Percentiles rank a stretch among this genome's conserved stretches.
Conservation (phyloP, 805 yeast genomes). For the Myxozyma vanderwaltii region DNA sequence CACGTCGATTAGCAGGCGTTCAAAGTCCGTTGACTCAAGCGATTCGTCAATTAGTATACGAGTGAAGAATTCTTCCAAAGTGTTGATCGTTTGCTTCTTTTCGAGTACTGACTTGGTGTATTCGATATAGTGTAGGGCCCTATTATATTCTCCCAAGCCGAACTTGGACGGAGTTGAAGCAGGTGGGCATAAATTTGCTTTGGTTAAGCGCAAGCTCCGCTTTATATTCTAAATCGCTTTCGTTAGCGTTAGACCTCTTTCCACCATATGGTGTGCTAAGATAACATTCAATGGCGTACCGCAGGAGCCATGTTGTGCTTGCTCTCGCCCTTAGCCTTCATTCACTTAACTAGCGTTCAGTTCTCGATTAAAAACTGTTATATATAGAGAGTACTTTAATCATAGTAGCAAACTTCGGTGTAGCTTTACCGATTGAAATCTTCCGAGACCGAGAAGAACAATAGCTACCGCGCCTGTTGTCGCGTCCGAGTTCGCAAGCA, state of each 20-base stretch:
- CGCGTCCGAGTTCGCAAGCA: not conserved
- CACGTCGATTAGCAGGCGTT: constrained; percentile 14
- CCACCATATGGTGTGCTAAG: no score
- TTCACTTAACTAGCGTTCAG: no score
- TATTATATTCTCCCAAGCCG: constrained; percentile 5
- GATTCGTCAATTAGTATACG: constrained; percentile 8
- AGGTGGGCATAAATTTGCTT: not conserved
- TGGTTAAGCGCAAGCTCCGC: not conserved
- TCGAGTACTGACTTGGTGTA: constrained; percentile 13
- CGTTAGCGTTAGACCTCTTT: no score
- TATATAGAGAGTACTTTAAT: no score
- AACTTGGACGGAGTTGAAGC: not conserved
- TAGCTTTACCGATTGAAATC: no score
- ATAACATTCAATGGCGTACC: no score
- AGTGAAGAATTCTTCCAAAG: constrained; percentile 9
- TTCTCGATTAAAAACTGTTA: no score
- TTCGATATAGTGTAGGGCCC: constrained; percentile 14
- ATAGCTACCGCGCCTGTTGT: no score
- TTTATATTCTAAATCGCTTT: not conserved
- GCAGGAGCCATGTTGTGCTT: no score
- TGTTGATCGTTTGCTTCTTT: not conserved
- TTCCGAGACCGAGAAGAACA: no score
- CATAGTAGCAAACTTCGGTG: no score
- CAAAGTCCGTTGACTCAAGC: constrained; percentile 5
- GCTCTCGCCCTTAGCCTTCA: no score